A percentile compares a stretch with the other conserved stretches of the same genome.
phyloP scores from a whole-genome alignment of 1,284 basidiomycete genomes.

The Sporisorium exsertum region DNA sequence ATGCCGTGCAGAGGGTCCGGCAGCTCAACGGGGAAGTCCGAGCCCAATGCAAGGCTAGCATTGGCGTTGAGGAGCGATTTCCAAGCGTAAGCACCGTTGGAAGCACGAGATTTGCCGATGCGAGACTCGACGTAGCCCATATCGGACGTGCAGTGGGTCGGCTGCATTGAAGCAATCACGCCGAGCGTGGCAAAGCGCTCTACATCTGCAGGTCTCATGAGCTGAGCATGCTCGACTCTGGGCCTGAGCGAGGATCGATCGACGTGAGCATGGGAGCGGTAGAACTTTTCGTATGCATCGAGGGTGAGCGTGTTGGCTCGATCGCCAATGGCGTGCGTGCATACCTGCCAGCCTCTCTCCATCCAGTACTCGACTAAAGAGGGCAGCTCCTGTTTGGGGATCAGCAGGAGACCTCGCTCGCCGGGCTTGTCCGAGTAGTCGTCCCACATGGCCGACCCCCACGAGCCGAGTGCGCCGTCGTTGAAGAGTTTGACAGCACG shows the following conservation, averaged over 20 bases:
- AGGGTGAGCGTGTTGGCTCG: conserved; percentile 84
- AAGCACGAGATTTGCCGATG: conserved; percentile 71
- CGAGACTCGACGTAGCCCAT: conserved; percentile 78
- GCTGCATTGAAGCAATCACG: conserved; percentile 91
- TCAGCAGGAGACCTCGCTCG: conserved; percentile 48
- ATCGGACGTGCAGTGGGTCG: conserved; percentile 86
- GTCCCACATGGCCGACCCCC: conserved; percentile 86
- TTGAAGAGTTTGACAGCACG: conserved; percentile 80
- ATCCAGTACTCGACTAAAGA: conserved; percentile 48
- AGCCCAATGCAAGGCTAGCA: conserved; percentile 80
- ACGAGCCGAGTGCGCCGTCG: conserved; percentile 88
- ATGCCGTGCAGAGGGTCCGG: conserved; percentile 74
- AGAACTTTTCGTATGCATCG: conserved; percentile 54
- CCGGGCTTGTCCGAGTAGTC: conserved; percentile 78
- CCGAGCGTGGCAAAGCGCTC: conserved; percentile 78
- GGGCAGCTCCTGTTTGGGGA: conserved; percentile 39
- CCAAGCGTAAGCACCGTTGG: conserved; percentile 87
- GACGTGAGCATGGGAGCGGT: conserved; percentile 14
- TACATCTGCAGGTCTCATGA: conserved; percentile 76
- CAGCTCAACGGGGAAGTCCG: conserved; percentile 83
- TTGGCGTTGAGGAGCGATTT: conserved; percentile 75
- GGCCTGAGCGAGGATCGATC: conserved; percentile 73
- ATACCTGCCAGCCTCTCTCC: conserved; percentile 64
- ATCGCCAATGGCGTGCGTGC: conserved; percentile 85
- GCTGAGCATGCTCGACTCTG: conserved; percentile 91